Evolutionary conservation across 2,329 filamentous ascomycete genomes (phyloP).

Genomic region (Sporothrix curviconia): DNA sequence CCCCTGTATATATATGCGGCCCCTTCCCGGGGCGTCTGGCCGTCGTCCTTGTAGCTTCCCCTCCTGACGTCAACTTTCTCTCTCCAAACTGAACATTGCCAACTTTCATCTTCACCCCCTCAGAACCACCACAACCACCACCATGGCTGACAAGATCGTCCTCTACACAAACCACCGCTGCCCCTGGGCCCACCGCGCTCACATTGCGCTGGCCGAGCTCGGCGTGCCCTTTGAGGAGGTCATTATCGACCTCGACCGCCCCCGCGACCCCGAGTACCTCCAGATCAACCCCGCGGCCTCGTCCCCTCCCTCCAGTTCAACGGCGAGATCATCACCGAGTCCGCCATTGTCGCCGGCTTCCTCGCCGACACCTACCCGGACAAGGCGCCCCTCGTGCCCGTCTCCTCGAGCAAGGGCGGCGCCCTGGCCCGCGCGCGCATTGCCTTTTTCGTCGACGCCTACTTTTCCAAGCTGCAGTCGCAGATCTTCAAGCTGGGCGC

Average conservation of each 20-base stretch:
- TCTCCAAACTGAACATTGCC: not conserved
- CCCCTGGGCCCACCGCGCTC: constrained; percentile 61
- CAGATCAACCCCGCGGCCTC: constrained; percentile 72
- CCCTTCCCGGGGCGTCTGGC: not conserved
- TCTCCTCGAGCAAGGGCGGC: constrained; percentile 43
- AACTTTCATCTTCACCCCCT: too few relatives aligned
- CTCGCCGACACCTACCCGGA: constrained; percentile 59
- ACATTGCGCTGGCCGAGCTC: constrained; percentile 64
- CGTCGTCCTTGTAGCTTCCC: not conserved
- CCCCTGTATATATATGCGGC: not conserved
- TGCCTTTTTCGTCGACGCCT: constrained; percentile 53
- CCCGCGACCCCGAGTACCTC: constrained; percentile 68
- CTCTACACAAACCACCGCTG: constrained; percentile 23
- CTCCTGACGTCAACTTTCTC: not conserved
- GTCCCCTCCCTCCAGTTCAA: constrained; percentile 65
- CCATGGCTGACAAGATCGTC: constrained; percentile 17
- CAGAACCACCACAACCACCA: not conserved
- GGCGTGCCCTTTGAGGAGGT: constrained; percentile 62
- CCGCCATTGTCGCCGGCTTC: constrained; percentile 66
- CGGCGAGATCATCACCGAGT: constrained; percentile 64
- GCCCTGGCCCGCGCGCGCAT: constrained; percentile 61
- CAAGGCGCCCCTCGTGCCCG: constrained; percentile 48
- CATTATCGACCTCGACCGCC: constrained; percentile 62
- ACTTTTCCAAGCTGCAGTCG: constrained; percentile 33
- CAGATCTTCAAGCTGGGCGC: constrained; percentile 39